A percentile compares a stretch with the other conserved stretches of the same genome.
These are phyloP conservation scores for Knufia fluminis DNA, from an alignment of 2,329 filamentous ascomycete genomes.

Conservation along the genomic window DNA sequence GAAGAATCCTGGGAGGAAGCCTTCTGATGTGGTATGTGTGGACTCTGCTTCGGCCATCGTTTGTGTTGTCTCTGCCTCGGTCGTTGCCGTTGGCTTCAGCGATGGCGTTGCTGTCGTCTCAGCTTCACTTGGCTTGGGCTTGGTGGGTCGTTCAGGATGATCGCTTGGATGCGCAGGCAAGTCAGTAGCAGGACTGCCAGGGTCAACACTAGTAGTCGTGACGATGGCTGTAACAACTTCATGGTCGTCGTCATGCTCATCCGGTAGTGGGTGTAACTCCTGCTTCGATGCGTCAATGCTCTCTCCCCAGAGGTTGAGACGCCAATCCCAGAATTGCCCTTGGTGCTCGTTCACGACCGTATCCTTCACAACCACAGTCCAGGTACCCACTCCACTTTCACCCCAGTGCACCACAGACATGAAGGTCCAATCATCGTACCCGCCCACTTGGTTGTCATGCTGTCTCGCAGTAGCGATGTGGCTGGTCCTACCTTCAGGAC, in stretches of 20 bases:
- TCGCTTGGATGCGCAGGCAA: constrained; percentile 46
- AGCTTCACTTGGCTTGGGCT: constrained; percentile 43
- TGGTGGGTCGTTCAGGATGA: constrained; percentile 56
- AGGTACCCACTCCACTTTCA: constrained; percentile 75
- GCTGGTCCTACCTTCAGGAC: constrained; percentile 70
- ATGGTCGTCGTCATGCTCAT: constrained; percentile 72
- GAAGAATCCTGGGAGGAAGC: constrained; percentile 73
- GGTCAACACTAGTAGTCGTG: constrained; percentile 53
- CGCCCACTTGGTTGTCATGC: constrained; percentile 54
- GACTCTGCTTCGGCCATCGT: constrained; percentile 10
- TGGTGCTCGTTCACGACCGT: constrained; percentile 64
- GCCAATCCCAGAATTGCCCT: constrained; percentile 83
- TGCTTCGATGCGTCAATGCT: constrained; percentile 67
- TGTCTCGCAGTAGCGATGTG: constrained; percentile 70
- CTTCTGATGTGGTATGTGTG: constrained; percentile 34
- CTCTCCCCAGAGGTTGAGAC: constrained; percentile 89
- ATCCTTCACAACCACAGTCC: constrained; percentile 87
- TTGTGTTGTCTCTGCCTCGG: constrained; percentile 23
- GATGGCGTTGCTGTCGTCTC: constrained; percentile 24
- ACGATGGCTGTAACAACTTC: constrained; percentile 48
- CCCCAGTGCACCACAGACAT: constrained; percentile 99
- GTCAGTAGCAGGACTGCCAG: constrained; percentile 38
- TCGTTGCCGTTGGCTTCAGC: constrained; percentile 22
- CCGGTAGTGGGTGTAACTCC: constrained; percentile 68
- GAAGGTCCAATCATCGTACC: constrained; percentile 95